Evolutionary conservation across 805 yeast species (phyloP).

Genomic region (Starmerella apicola): DNA sequence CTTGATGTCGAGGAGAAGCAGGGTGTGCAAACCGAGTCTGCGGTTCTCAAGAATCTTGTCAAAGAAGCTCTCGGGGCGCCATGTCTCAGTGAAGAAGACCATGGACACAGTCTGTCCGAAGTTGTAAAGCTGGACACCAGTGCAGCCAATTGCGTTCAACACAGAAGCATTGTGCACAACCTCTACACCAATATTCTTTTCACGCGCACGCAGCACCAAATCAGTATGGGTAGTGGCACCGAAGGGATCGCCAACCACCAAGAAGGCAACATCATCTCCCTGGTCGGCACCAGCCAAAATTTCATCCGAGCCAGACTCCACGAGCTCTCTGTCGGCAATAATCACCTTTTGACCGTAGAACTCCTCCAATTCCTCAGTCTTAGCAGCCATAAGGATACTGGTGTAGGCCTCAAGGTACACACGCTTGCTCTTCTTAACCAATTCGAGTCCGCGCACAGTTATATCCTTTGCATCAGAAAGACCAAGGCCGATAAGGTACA

Average conservation of each 20-base stretch:
- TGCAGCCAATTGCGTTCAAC: conserved; percentile 97
- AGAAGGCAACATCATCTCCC: conserved; percentile 74
- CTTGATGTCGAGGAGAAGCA: conserved; percentile 78
- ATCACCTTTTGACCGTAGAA: conserved; percentile 78
- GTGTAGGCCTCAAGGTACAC: conserved; percentile 96
- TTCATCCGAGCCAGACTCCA: conserved; percentile 75
- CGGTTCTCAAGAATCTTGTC: conserved; percentile 81
- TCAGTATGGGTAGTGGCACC: conserved; percentile 99
- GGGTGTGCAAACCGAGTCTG: conserved; percentile 79
- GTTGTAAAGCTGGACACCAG: conserved; percentile 87
- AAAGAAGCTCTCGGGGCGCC: conserved; percentile 97
- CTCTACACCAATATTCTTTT: conserved; percentile 62
- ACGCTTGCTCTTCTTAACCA: conserved; percentile 68
- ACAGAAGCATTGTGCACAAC: conserved; percentile 90
- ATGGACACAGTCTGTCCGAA: conserved; percentile 96
- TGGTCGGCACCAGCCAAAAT: conserved; percentile 62
- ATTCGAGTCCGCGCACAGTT: conserved; percentile 86
- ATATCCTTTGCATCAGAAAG: conserved; percentile 79
- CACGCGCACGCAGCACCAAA: conserved; percentile 81
- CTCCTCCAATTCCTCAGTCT: conserved; percentile 56
- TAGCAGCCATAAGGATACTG: conserved; percentile 88
- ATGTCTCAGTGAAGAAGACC: conserved; percentile 85
- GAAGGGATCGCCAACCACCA: conserved; percentile 95
- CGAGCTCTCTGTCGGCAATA: conserved; percentile 89
- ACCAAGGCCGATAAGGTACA: conserved; percentile 85